Evolutionary conservation across 1,284 basidiomycete genomes (phyloP).

Genomic region (Hemileia vastatrix): DNA sequence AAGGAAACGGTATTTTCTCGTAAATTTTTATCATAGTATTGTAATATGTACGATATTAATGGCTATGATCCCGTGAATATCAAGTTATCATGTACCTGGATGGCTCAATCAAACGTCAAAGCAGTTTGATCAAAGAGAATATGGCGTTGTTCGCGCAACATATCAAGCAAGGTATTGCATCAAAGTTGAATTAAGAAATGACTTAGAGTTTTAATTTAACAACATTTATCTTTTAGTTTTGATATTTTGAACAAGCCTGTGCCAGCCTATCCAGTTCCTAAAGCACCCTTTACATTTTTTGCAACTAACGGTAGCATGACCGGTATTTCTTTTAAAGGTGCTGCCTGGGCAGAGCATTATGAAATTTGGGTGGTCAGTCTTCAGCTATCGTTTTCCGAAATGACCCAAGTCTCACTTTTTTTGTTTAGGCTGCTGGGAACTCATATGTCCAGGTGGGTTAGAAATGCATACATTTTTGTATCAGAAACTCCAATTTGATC

Average conservation of each 20-base stretch:
- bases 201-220: no score
- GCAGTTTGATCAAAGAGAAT: slow-evolving; percentile 10
- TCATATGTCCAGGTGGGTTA: no score
- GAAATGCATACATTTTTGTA: no score
- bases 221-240: slow-evolving; percentile 1
- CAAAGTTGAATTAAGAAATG: no score
- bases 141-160: not conserved
- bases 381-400: no score
- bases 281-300: slow-evolving; percentile 11
- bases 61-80: not conserved
- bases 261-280: slow-evolving; percentile 14
- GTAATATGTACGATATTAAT: no score
- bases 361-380: slow-evolving; percentile 9
- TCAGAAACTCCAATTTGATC: no score
- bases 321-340: slow-evolving; percentile 14
- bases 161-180: slow-evolving; percentile 22
- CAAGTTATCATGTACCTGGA: slow-evolving; percentile 15
- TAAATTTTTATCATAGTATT: not conserved
- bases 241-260: not conserved
- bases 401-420: no score
- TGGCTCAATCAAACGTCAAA: slow-evolving; percentile 10
- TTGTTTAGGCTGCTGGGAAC: no score
- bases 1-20: slow-evolving; percentile 10
- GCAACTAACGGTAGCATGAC: slow-evolving; percentile 6
- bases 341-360: slow-evolving; percentile 20